Evolutionary conservation across 1,284 basidiomycete species (phyloP), one percentile per base, ranked within the genome.

Genomic region (Ustilago esculenta): DNA sequence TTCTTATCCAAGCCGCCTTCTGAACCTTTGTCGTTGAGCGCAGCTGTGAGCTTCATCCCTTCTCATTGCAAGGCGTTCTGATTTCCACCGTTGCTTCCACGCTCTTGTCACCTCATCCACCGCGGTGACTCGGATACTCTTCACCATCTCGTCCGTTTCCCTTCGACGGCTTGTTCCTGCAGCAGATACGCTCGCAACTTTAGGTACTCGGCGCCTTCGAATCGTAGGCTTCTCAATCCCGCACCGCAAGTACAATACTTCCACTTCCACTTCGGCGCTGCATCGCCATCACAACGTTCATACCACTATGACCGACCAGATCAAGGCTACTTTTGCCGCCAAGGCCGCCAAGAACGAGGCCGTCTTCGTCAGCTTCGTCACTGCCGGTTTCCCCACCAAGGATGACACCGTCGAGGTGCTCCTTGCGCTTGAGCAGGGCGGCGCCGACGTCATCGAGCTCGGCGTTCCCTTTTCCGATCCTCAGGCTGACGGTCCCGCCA

Each of bases 391-490:
- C 56, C 81, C 81, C 11, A 50, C 70, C 37, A 76, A 75, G 42
- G 42, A 72, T 5, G 89, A 90, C 63, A 97, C 95, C 0, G 92
- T 96, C 14, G 88, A 91, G 4, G 86, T 95, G 53, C 83, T 98
- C 85, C 87, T 98, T 33, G 90, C 90, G 18, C 90, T 98, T 87
- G 90, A 98, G 83, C 87, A 87, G 40, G 95, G 94, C 43, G 96
- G 95, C 20, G 88, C 92, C 41, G 94, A 98, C 82, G 88, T 98
- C 71, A 95, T 98, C 71, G 95, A 98, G 83, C 87, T 98, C 29
- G 96, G 96, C 23, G 87, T 98, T 32, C 95, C 80, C 39, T 98
- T 97, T 85, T 94, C 91, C 55, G 95, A 98, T 84, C 95, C 95
- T 9, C 92, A 94, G 74, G 95, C 93, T 1, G 95, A 98, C 84